Evolutionary conservation across 1,284 basidiomycete species (phyloP).

Genomic region (Bondarzewia mesenterica): DNA sequence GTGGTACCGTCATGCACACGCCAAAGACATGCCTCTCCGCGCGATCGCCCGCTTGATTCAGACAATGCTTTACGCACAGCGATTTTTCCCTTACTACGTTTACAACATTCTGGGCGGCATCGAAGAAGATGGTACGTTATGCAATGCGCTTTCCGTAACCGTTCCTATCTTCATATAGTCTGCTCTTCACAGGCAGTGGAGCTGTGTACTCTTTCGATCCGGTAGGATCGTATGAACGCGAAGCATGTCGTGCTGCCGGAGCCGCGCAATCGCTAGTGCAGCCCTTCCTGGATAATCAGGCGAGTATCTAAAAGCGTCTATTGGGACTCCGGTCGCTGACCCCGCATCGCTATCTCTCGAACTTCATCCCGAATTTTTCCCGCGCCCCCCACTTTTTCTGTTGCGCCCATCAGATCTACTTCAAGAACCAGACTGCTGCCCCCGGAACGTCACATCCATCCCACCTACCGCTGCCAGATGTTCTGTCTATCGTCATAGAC

Average conservation of each 20-base stretch:
- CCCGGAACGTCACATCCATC: conserved; percentile 63
- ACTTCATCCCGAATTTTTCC: conserved; percentile 12
- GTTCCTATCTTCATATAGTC: conserved; percentile 1
- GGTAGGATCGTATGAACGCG: conserved; percentile 91
- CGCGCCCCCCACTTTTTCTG: conserved; percentile 5
- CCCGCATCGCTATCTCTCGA: conserved; percentile 2
- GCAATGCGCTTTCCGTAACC: conserved; percentile 1
- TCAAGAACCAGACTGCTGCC: conserved; percentile 82
- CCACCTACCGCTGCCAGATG: conserved; percentile 74
- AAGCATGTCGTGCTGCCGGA: conserved; percentile 89
- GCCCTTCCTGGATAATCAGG: conserved; percentile 96
- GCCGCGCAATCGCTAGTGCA: conserved; percentile 87
- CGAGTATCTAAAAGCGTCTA: conserved; percentile 26
- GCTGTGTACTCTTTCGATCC: conserved; percentile 97
- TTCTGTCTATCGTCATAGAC: conserved; percentile 84
- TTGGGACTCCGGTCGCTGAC: conserved; percentile 1
- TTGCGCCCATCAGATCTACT: conserved; percentile 68
- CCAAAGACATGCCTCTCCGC: conserved; percentile 88
- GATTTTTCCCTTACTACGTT: conserved; percentile 96
- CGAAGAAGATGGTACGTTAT: conserved; percentile 81
- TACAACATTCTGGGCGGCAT: conserved; percentile 93
- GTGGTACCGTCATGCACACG: conserved; percentile 94
- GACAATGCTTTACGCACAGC: conserved; percentile 89
- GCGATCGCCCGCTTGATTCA: conserved; percentile 92
- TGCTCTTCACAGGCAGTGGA: conserved; percentile 59